Base-by-base conservation (phyloP, 257 asterid species). In the Salvia miltiorrhiza region DNA sequence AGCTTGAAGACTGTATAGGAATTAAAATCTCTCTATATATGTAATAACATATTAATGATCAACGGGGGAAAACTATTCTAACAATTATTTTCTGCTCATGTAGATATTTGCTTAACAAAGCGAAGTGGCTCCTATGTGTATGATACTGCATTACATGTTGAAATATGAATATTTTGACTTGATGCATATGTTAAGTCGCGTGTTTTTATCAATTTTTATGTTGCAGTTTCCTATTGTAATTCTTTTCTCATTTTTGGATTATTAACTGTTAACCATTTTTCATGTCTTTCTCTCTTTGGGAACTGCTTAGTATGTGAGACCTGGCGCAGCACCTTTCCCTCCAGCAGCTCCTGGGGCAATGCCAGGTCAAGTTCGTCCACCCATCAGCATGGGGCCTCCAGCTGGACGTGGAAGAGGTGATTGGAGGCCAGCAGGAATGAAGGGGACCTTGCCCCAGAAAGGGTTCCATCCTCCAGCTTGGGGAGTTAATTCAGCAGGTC, bases 341-440 rank as follows among this genome's bases (percentile, higher is more conserved):
- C 63, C 63, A 50, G 71, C 65, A 20, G 75, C 88, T 28, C 81
- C 92, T 60, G 96, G 87, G 69, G 98, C 86, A 56, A 50, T 77
- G 61, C 86, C 79, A 49, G 87, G 93, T 79, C 97, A 85, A 76
- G 92, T 82, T 76, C 93, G 95, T 26, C 96, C 96, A 28, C 86
- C 95, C 44, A 69, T 76, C 69, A 83, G 77, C 65, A 73, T 81
- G 78, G 86, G 84, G 60, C 83, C 86, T 55, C 75, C 74, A 56
- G 80, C 83, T 81, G 99, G 97, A 73, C 97, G 97, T 65, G 97
- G 98, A 71, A 89, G 97, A 87, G 97, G 93, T 76, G 99, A 94
- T 67, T 91, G 99, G 97, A 84, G 99, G 62, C 96, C 99, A 64
- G 39, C 87, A 19, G 97, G 90, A 71, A 64, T 84, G 17, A 85